A percentile compares a stretch with the other conserved stretches of the same genome.
Evolutionary conservation across 306 rosid species (phyloP).

Genomic region (Macrotyloma uniflorum): DNA sequence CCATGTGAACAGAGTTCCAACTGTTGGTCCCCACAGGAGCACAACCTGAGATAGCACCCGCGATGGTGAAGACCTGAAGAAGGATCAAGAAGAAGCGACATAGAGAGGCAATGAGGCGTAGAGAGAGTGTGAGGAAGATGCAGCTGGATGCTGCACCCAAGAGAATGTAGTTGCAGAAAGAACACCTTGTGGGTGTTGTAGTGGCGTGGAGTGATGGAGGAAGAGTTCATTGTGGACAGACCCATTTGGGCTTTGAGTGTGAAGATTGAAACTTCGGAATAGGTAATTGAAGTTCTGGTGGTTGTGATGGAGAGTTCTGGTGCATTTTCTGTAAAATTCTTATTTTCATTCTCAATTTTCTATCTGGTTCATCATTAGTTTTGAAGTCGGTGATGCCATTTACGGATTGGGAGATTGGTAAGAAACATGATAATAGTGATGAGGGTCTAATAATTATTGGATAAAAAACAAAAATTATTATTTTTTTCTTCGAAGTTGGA

Average conservation of each 20-base stretch:
- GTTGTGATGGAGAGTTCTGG: no score
- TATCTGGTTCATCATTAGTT: no score
- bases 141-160: constrained; percentile 93
- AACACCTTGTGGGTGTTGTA: constrained; percentile 77
- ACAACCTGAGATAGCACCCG: constrained; percentile 76
- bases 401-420: no score
- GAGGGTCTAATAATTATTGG: no score
- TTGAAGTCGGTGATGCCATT: no score
- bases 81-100: constrained; percentile 85
- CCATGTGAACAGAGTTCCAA: constrained; percentile 90
- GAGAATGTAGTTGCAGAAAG: constrained; percentile 81
- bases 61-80: constrained; percentile 76
- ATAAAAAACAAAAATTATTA: no score
- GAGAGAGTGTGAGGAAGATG: constrained; percentile 92
- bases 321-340: no score
- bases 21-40: constrained; percentile 59
- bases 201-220: constrained; percentile 37
- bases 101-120: constrained; percentile 76
- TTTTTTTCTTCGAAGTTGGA: no score
- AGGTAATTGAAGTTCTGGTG: neutral
- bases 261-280: neutral
- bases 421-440: no score
- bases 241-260: constrained; percentile 44
- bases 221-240: constrained; percentile 14
- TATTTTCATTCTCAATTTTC: no score